Evolutionary conservation across 495 filamentous ascomycete species (phyloP).

Genomic region (Xeromyces bisporus): DNA sequence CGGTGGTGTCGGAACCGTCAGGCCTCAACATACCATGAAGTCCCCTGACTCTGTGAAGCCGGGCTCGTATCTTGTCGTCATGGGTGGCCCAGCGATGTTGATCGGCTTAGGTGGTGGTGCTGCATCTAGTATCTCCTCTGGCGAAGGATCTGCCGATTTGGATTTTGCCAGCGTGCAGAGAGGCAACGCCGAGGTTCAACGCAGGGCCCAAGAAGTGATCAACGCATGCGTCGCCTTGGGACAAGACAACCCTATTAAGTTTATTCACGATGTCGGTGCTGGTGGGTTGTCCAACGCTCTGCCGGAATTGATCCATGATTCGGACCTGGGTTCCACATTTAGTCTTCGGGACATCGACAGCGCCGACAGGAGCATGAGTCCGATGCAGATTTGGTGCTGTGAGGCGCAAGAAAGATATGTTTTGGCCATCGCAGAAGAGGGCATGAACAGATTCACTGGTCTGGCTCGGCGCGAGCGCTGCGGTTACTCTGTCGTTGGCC

Average conservation of each 20-base stretch:
- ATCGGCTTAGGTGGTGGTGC: slow-evolving; percentile 93
- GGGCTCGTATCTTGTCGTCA: slow-evolving; percentile 73
- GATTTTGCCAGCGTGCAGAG: slow-evolving; percentile 95
- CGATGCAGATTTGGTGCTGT: slow-evolving; percentile 92
- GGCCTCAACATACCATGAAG: slow-evolving; percentile 83
- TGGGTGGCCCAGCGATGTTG: slow-evolving; percentile 92
- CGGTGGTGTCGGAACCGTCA: slow-evolving; percentile 88
- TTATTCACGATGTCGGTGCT: slow-evolving; percentile 95
- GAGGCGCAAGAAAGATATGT: slow-evolving; percentile 96
- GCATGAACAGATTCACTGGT: slow-evolving; percentile 64
- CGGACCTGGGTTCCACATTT: slow-evolving; percentile 71
- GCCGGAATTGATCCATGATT: slow-evolving; percentile 82
- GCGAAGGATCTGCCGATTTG: slow-evolving; percentile 72
- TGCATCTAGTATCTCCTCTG: slow-evolving; percentile 76
- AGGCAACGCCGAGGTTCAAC: slow-evolving; percentile 83
- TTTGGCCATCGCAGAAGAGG: slow-evolving; percentile 57
- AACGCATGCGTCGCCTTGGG: slow-evolving; percentile 79
- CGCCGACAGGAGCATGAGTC: slow-evolving; percentile 79
- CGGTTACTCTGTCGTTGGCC: slow-evolving; percentile 84
- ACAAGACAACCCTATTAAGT: slow-evolving; percentile 68
- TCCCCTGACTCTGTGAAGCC: slow-evolving; percentile 55
- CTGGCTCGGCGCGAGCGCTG: slow-evolving; percentile 82
- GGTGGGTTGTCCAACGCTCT: slow-evolving; percentile 89
- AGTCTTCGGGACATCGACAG: slow-evolving; percentile 85
- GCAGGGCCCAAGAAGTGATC: slow-evolving; percentile 91